A percentile compares a stretch with the other conserved stretches of the same genome.
phyloP scores from a whole-genome alignment of 805 yeast species.

The Lipomyces anomalus region DNA sequence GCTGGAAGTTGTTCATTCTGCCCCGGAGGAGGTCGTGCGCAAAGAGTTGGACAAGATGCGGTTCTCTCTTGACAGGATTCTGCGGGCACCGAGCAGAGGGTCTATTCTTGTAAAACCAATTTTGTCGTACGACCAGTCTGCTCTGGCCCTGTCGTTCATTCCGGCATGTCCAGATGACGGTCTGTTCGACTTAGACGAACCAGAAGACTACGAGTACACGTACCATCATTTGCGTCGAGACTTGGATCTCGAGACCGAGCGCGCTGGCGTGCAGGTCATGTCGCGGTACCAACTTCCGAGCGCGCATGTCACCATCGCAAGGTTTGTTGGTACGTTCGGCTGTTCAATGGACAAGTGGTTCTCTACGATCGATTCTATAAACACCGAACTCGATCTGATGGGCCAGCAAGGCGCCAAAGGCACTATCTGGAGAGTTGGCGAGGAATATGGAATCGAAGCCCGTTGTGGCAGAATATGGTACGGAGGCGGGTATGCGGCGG shows the following conservation, averaged over 20 bases:
- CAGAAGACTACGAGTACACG: conserved; percentile 16
- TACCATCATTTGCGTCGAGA: conserved; percentile 22
- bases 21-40: conserved; percentile 6
- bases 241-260: conserved; percentile 6
- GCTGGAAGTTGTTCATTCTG: conserved; percentile 21
- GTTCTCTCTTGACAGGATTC: conserved; percentile 6
- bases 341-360: conserved; percentile 14
- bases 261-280: conserved; percentile 14
- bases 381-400: conserved; percentile 6
- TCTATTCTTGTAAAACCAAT: conserved; percentile 18
- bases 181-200: too few species aligned
- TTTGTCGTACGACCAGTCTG: conserved; percentile 17
- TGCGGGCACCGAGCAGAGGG: conserved; percentile 16
- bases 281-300: conserved; percentile 25
- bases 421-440: conserved; percentile 19
- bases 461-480: conserved; percentile 26
- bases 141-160: conserved; percentile 19
- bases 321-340: conserved; percentile 17
- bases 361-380: conserved; percentile 15
- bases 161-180: conserved; percentile 8
- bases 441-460: conserved; percentile 17
- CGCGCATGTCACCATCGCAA: conserved; percentile 26
- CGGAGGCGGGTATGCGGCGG: conserved; percentile 26
- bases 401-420: background rate
- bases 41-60: background rate